Evolutionary conservation across 2,329 filamentous ascomycete genomes (phyloP).

Genomic region (Rutstroemia sp.): DNA sequence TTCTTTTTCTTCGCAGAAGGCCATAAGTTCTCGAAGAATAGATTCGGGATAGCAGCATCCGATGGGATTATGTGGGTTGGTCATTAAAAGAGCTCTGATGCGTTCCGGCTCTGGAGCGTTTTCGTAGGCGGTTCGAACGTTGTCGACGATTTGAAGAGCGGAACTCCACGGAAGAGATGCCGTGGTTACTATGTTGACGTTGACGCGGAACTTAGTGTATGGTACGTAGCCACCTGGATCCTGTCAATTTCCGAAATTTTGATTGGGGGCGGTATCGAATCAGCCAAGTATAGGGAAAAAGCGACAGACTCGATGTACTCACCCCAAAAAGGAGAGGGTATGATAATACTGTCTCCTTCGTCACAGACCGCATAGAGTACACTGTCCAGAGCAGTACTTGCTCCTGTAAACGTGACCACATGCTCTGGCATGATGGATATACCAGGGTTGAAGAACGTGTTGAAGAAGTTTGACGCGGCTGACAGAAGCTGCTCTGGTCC

Average conservation of each 20-base stretch:
- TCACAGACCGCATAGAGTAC: background rate
- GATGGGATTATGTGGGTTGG: conserved; percentile 2
- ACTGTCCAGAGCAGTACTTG: background rate
- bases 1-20: background rate
- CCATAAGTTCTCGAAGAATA: background rate
- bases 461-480: background rate
- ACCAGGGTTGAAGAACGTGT: background rate
- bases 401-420: background rate
- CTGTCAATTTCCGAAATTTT: background rate
- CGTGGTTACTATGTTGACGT: background rate
- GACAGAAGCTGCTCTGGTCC: background rate
- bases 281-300: background rate
- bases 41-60: background rate
- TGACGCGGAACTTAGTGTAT: background rate
- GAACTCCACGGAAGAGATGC: background rate
- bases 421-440: background rate
- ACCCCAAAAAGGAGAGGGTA: background rate
- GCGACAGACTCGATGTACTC: background rate
- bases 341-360: background rate
- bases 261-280: background rate
- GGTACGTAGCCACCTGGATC: background rate
- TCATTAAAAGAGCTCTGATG: background rate
- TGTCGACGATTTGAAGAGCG: background rate
- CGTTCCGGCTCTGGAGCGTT: background rate
- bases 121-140: background rate